Evolutionary conservation across 257 asterid genomes (phyloP), one percentile per base, ranked within the genome.

Genomic region (Salvia rosmarinus): DNA sequence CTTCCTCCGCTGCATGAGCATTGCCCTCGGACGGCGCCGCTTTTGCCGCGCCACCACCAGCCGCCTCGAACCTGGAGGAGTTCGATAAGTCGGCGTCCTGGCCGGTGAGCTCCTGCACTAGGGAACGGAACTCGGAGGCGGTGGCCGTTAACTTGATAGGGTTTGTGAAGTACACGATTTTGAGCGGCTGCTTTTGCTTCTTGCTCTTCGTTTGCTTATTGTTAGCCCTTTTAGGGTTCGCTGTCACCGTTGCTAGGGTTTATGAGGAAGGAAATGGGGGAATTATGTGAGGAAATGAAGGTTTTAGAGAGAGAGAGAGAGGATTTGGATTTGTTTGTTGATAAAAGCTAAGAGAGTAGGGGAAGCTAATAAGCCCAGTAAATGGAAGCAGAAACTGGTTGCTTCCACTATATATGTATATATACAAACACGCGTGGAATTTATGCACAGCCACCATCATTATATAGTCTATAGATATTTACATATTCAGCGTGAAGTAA

Each of bases 51-150:
- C 43, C 59, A 34, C 42, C 65, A 1, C 59, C 60, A 0, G 11
- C 50, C 35, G 42, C 65, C 25, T 70, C 35, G 39, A 59, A 78
- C 59, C 71, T 66, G 19, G 78, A 10, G 12, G 76, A 57, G 32
- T 80, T 80, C 14, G 84, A 55, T 32, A 69, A 23, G 30, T 86
- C 88, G 32, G 97, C 74, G 35, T 85, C 88, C 20, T 72, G 88
- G 14, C 97, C 97, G 32, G 97, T 90, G 75, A 90, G 90, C 71
- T 86, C 85, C 79, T 90, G 97, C 40, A 90, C 97, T 11, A 90
- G 78, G 17, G 89, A 84, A 16, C 89, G 71, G 73, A 90, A 90
- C 42, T 85, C 82, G 0, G 91, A 85, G 4, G 87, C 91, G 40
- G 83, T 85, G 17, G 95, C 69, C 20, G 72, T 76, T 77, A 90